Percentiles rank a stretch among this genome's conserved stretches.
Evolutionary conservation across 2,329 filamentous ascomycete genomes (phyloP).

Genomic region (Phialemoniopsis sp.): DNA sequence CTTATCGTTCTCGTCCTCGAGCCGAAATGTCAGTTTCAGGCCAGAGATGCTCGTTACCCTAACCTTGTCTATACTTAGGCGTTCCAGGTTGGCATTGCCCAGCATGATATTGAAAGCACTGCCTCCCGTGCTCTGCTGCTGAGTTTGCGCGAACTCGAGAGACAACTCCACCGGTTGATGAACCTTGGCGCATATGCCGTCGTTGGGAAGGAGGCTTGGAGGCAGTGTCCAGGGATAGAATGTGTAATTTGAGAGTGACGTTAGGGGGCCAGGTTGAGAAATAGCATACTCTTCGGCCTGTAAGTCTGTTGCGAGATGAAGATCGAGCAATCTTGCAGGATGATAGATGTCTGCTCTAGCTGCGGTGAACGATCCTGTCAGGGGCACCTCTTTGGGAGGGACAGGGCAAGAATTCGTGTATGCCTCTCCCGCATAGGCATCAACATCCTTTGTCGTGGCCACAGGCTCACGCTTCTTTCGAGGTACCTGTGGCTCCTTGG

Average conservation of each 20-base stretch:
- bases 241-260: slow-evolving; percentile 64
- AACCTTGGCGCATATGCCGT: slow-evolving; percentile 75
- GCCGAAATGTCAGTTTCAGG: slow-evolving; percentile 62
- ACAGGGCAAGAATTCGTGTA: slow-evolving; percentile 64
- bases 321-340: slow-evolving; percentile 76
- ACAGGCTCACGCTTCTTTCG: slow-evolving; percentile 9
- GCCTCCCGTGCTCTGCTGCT: slow-evolving; percentile 30
- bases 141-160: slow-evolving; percentile 56
- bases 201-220: slow-evolving; percentile 63
- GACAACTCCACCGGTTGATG: slow-evolving; percentile 65
- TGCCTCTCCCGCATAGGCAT: slow-evolving; percentile 33
- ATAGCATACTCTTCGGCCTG: slow-evolving; percentile 33
- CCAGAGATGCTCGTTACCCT: slow-evolving; percentile 50
- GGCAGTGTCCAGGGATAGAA: slow-evolving; percentile 95
- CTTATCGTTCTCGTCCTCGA: slow-evolving; percentile 48
- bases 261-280: slow-evolving; percentile 5
- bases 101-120: slow-evolving; percentile 42
- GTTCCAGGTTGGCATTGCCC: slow-evolving; percentile 41
- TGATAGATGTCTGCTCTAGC: slow-evolving; percentile 82
- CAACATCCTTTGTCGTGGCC: slow-evolving; percentile 11
- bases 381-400: slow-evolving; percentile 52
- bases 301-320: slow-evolving; percentile 71
- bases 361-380: slow-evolving; percentile 76
- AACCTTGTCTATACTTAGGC: slow-evolving; percentile 39
- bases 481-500: slow-evolving; percentile 34